Percentiles rank a stretch among this genome's conserved stretches.
phyloP scores from a whole-genome alignment of 2,329 filamentous ascomycete genomes.

The Fusarium circinatum region DNA sequence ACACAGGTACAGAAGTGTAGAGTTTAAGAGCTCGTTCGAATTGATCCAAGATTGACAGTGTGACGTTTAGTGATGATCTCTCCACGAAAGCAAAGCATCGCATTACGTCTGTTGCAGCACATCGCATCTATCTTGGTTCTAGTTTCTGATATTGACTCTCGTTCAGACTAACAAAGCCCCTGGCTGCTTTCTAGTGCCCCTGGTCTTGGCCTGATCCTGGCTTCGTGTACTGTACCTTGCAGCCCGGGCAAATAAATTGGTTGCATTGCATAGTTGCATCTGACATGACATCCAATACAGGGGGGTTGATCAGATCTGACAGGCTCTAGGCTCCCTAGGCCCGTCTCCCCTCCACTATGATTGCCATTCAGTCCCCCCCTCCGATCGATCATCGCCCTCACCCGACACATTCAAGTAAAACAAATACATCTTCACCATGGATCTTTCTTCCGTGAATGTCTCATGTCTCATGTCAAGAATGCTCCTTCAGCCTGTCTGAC shows the following conservation, averaged over 20 bases:
- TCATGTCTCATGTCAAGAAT: conserved; percentile 36
- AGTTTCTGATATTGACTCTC: not conserved
- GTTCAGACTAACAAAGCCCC: not conserved
- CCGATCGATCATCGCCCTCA: conserved; percentile 16
- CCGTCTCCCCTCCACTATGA: not conserved
- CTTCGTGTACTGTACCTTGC: conserved; percentile 24
- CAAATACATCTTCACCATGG: conserved; percentile 1
- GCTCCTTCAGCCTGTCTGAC: conserved; percentile 6
- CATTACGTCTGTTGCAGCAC: not conserved
- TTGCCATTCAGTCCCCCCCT: not conserved
- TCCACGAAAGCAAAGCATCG: conserved; percentile 1
- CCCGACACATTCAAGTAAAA: conserved; percentile 11
- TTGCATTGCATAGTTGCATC: conserved; percentile 28
- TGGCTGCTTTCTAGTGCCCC: not conserved
- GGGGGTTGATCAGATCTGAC: conserved; percentile 21
- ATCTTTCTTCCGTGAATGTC: conserved; percentile 10
- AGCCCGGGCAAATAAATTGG: conserved; percentile 16
- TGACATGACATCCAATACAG: conserved; percentile 8
- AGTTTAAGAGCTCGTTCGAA: conserved; percentile 4
- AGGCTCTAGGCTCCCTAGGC: not conserved
- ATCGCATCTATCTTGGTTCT: not conserved
- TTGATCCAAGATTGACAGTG: conserved; percentile 7
- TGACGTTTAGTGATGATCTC: conserved; percentile 21
- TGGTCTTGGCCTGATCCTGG: not conserved
- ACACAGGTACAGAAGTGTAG: not conserved